A percentile compares a stretch with the other conserved stretches of the same genome.
Evolutionary conservation across 345 rosid genomes (phyloP).

Genomic region (Cardamine resedifolia): DNA sequence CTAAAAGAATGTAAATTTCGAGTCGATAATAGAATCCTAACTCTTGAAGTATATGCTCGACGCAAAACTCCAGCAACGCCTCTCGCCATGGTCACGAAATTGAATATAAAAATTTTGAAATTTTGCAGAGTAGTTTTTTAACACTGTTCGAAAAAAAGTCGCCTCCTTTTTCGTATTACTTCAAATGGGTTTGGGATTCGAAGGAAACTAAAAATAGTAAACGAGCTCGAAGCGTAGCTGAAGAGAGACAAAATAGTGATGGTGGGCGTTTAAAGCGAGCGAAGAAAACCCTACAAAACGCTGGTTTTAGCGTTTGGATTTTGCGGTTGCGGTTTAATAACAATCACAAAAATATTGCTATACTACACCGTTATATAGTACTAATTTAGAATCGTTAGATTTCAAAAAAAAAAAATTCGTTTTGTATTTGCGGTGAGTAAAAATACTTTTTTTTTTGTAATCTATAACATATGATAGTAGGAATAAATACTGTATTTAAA

Average conservation of each 20-base stretch:
- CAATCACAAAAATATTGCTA: background rate
- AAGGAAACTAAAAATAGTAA: constrained; percentile 18
- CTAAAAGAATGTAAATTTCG: constrained; percentile 44
- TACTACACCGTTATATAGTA: too few relatives aligned
- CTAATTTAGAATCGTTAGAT: background rate
- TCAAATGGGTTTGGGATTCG: background rate
- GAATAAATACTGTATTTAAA: too few relatives aligned
- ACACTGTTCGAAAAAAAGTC: constrained; percentile 5
- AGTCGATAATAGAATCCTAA: constrained; percentile 33
- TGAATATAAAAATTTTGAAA: background rate
- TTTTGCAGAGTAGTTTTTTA: background rate
- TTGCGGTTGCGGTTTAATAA: too few relatives aligned
- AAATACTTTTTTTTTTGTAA: too few relatives aligned
- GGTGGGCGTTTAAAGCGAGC: constrained; percentile 11
- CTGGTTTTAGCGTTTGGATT: background rate
- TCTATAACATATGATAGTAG: too few relatives aligned
- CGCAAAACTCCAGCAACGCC: constrained; percentile 49
- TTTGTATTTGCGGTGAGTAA: too few relatives aligned
- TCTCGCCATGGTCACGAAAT: constrained; percentile 48
- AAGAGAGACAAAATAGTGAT: background rate
- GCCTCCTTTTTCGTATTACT: constrained; percentile 15
- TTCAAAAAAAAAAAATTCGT: too few relatives aligned
- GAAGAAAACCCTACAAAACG: constrained; percentile 20
- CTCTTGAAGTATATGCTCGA: constrained; percentile 42
- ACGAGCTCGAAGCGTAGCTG: background rate